phyloP scores from a whole-genome alignment of 202 grass and related monocot genomes.

The Brachypodium distachyon region DNA sequence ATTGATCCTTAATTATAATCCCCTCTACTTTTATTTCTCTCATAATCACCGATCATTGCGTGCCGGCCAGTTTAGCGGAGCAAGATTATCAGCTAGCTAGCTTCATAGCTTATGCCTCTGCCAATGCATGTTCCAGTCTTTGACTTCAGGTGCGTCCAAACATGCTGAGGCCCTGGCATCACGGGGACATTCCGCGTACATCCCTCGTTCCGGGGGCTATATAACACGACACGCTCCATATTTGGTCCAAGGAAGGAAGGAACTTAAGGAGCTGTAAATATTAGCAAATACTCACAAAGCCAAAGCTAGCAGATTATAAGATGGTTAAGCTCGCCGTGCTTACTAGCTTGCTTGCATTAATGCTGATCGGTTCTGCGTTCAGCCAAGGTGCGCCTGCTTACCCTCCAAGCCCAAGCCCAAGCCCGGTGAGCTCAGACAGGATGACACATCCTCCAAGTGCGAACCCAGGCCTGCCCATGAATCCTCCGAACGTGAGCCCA shows the following conservation, averaged over 20 bases:
- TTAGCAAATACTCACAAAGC: background rate
- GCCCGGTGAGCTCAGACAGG: background rate
- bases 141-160: background rate
- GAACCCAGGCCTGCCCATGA: background rate
- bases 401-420: background rate
- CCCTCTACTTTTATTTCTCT: too few relatives aligned
- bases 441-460: background rate
- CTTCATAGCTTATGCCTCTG: background rate
- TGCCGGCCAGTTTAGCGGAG: background rate
- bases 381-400: background rate
- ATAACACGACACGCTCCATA: background rate
- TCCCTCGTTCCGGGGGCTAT: background rate
- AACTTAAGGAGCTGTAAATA: too few relatives aligned
- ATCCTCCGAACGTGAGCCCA: background rate
- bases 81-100: background rate
- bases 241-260: background rate
- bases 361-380: background rate
- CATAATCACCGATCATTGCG: too few relatives aligned
- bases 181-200: background rate
- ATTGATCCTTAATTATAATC: background rate
- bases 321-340: background rate
- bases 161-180: background rate
- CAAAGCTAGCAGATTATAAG: background rate
- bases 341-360: background rate
- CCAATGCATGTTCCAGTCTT: constrained; percentile 1